Evolutionary conservation across 768 basidiomycete genomes (phyloP), one percentile per base, ranked within the genome.

Genomic region (Tephrocybe rancida): DNA sequence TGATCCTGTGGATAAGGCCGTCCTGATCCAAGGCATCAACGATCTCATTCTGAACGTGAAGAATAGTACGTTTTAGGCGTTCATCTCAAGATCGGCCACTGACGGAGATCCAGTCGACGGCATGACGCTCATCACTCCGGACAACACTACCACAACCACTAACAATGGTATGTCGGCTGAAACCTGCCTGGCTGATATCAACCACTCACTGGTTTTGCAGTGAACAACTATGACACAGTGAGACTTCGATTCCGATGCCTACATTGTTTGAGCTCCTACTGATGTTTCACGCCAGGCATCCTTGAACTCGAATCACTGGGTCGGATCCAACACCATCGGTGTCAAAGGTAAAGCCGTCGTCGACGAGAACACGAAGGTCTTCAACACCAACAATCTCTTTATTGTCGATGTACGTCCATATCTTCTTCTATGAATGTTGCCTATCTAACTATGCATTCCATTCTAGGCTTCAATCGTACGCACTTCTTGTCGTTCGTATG

Each of bases 301-400:
- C 21, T 68, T 85, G 69, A 73, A 81, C 67, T 84, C 82, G 5
- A 87, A 87, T 60, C 85, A 87, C 65, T 86, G 84, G 84, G 79
- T 84, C 16, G 84, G 82, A 18, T 74, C 83, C 4, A 76, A 75
- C 60, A 71, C 64, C 30, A 81, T 86, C 38, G 79, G 80, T 30
- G 66, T 64, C 18, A 57, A 65, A 30, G 63, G 67, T 21, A 55
- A 43, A 27, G 69, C 65, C 6, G 85, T 87, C 21, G 83, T 87
- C 18, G 84, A 86, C 55, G 65, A 74, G 54, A 84, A 85, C 62
- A 69, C 75, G 10, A 81, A 82, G 62, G 86, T 86, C 4, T 68
- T 70, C 44, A 67, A 70, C 51, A 79, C 78, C 3, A 73, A 74
- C 58, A 79, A 76, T 57, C 66, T 85, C 56, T 84, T 84, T 64